phyloP scores from a whole-genome alignment of 2,329 filamentous ascomycete genomes.

The Ceratocystis papillata region DNA sequence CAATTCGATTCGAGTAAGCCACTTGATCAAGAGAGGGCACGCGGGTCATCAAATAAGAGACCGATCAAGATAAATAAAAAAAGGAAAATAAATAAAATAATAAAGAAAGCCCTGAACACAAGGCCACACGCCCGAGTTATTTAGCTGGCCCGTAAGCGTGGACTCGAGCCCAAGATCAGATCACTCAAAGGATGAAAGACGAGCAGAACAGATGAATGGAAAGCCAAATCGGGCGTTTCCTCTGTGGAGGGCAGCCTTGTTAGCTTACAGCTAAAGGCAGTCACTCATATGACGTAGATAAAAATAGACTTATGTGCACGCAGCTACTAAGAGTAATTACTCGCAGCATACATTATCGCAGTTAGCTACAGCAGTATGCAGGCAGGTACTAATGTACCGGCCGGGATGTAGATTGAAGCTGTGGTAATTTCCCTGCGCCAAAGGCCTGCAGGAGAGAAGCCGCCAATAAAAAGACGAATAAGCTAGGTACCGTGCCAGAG shows the following conservation, averaged over 20 bases:
- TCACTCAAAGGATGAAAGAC: background rate
- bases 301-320: background rate
- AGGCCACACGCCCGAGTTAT: no score
- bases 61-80: no score
- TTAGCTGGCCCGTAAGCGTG: no score
- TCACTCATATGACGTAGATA: background rate
- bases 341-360: background rate
- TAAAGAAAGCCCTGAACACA: no score
- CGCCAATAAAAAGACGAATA: background rate
- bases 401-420: no score
- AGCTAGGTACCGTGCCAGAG: background rate
- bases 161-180: background rate
- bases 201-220: background rate
- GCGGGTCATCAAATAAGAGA: no score
- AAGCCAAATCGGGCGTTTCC: background rate
- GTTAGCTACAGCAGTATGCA: no score
- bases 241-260: background rate
- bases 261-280: background rate
- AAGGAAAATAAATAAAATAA: no score
- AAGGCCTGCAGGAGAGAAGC: background rate
- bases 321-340: background rate
- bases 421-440: background rate
- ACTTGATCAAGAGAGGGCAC: background rate
- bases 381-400: no score
- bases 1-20: background rate